phyloP scores from a whole-genome alignment of 1,284 basidiomycete species.

The Heterobasidion parviporum region DNA sequence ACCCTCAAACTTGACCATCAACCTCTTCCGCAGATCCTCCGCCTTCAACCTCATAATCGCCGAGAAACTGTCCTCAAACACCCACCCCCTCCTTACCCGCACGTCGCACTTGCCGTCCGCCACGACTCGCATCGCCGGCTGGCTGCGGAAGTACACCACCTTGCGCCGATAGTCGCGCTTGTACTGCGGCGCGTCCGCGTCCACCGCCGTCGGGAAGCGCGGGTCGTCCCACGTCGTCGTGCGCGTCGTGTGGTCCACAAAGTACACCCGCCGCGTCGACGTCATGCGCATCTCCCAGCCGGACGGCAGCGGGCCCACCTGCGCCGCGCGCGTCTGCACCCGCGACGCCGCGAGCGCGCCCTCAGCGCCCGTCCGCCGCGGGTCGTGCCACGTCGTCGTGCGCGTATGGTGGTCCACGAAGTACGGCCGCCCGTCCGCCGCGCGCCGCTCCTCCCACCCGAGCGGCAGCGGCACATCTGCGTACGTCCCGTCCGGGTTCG shows the following conservation, averaged over 20 bases:
- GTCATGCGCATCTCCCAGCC: conserved; percentile 98
- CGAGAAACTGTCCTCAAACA: conserved; percentile 95
- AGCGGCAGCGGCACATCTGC: conserved; percentile 79
- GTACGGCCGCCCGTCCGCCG: conserved; percentile 93
- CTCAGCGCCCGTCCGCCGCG: conserved; percentile 75
- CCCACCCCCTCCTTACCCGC: conserved; percentile 87
- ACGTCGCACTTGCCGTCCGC: conserved; percentile 89
- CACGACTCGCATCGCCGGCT: conserved; percentile 86
- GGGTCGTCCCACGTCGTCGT: conserved; percentile 98
- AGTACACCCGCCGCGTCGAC: conserved; percentile 88
- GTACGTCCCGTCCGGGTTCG: conserved; percentile 13
- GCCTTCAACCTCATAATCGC: conserved; percentile 93
- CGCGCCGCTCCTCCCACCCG: conserved; percentile 99
- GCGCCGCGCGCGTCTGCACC: conserved; percentile 68
- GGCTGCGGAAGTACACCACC: conserved; percentile 97
- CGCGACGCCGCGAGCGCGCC: conserved; percentile 68
- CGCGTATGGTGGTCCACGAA: conserved; percentile 96
- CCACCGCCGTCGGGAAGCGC: conserved; percentile 71
- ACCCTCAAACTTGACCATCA: conserved; percentile 99
- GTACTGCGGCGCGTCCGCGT: conserved; percentile 97
- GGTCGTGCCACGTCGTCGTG: conserved; percentile 98
- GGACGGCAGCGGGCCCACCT: conserved; percentile 91
- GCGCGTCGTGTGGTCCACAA: conserved; percentile 94
- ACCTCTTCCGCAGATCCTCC: conserved; percentile 91
- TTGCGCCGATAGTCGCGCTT: conserved; percentile 99